A percentile compares a stretch with the other conserved stretches of the same genome.
Conservation (phyloP, 768 basidiomycete species). For the Leccinum pellstonianum region DNA sequence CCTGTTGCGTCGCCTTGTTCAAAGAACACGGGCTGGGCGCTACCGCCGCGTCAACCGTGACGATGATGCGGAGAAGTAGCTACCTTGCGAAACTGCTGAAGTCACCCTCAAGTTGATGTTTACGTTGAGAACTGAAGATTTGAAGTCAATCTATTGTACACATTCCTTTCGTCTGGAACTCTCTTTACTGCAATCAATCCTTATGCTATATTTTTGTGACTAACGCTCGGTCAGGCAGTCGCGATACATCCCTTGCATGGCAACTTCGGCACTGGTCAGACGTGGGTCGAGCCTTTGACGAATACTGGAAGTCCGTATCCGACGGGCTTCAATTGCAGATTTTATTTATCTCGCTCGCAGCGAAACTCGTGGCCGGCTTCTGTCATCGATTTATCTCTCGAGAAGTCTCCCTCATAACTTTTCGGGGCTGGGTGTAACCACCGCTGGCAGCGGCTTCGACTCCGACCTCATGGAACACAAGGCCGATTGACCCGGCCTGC, state of each 20-base stretch:
- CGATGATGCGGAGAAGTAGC: constrained; percentile 54
- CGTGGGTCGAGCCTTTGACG: too few species aligned
- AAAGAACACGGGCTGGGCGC: constrained; percentile 32
- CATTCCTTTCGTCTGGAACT: neutral
- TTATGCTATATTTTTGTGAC: neutral
- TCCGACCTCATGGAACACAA: neutral
- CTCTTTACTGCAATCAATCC: neutral
- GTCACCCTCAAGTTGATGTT: neutral
- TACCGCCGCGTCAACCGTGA: constrained; percentile 48
- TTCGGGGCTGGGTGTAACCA: neutral
- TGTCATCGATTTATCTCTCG: neutral
- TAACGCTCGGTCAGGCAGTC: neutral
- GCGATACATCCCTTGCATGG: neutral
- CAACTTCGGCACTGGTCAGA: neutral
- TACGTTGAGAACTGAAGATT: neutral
- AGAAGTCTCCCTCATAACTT: neutral
- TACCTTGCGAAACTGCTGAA: neutral
- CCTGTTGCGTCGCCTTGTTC: constrained; percentile 41
- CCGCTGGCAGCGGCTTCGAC: neutral
- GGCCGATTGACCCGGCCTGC: neutral
- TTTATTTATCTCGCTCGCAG: neutral
- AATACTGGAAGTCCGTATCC: neutral
- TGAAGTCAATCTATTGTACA: neutral
- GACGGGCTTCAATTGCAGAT: neutral
- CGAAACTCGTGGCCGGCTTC: neutral